Conservation (phyloP, 2,329 filamentous ascomycete species). For the Boeremia exigua region DNA sequence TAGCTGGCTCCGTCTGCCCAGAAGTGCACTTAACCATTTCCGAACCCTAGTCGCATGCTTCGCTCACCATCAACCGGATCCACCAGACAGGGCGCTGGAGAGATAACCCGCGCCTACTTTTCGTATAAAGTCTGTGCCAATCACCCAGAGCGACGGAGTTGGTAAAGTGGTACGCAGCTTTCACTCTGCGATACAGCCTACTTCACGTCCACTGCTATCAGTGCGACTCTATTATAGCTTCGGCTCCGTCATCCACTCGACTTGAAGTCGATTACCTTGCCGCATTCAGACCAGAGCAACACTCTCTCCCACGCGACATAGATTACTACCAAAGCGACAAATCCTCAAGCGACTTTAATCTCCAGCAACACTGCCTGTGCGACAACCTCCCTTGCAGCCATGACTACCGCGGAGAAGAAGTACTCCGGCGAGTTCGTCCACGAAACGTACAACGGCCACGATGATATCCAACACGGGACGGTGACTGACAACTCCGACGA, state of each 20-base stretch:
- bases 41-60: constrained; percentile 21
- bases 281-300: constrained; percentile 24
- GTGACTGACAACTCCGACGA: constrained; percentile 45
- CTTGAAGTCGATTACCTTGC: constrained; percentile 19
- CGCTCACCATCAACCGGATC: constrained; percentile 33
- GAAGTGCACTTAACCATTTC: constrained; percentile 22
- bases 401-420: constrained; percentile 39
- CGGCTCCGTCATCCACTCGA: constrained; percentile 23
- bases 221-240: constrained; percentile 33
- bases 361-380: constrained; percentile 24
- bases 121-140: constrained; percentile 36
- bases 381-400: constrained; percentile 33
- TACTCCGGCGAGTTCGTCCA: constrained; percentile 41
- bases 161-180: constrained; percentile 25
- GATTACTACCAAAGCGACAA: constrained; percentile 14
- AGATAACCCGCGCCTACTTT: constrained; percentile 28
- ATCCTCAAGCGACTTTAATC: constrained; percentile 13
- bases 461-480: constrained; percentile 38
- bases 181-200: constrained; percentile 18
- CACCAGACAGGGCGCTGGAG: constrained; percentile 25
- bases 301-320: constrained; percentile 15
- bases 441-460: constrained; percentile 26
- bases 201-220: constrained; percentile 29
- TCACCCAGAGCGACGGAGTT: constrained; percentile 12
- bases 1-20: constrained; percentile 29